Conservation (phyloP, 2,329 filamentous ascomycete genomes). For the Fusarium citri region DNA sequence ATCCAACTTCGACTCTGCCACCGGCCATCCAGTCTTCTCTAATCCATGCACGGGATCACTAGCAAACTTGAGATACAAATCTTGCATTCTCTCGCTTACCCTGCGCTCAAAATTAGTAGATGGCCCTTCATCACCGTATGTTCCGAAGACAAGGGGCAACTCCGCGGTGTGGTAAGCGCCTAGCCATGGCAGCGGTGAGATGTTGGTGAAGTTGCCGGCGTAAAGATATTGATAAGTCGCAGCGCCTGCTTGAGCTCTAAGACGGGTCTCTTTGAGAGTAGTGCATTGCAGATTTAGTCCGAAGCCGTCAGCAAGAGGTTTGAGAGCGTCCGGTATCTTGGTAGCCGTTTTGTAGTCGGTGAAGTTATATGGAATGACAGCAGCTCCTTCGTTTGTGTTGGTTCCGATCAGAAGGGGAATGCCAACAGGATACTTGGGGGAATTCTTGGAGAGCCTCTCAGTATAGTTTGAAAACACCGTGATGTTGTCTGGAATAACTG, state of each 20-base stretch:
- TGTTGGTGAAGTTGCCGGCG: conserved; percentile 36
- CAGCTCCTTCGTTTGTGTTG: conserved; percentile 33
- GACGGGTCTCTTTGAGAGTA: conserved; percentile 18
- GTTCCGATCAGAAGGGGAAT: conserved; percentile 33
- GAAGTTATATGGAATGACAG: conserved; percentile 30
- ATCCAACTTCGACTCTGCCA: neutral
- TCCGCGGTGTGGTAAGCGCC: conserved; percentile 36
- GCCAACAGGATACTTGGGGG: neutral
- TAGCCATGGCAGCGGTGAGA: conserved; percentile 34
- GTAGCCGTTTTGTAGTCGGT: conserved; percentile 25
- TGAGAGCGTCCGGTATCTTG: conserved; percentile 13
- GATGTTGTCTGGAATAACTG: conserved; percentile 21
- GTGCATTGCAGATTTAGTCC: conserved; percentile 29
- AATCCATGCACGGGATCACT: conserved; percentile 21
- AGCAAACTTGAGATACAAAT: conserved; percentile 28
- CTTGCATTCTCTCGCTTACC: conserved; percentile 33
- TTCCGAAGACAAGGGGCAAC: conserved; percentile 35
- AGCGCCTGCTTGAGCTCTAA: conserved; percentile 23
- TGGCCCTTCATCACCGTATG: conserved; percentile 2
- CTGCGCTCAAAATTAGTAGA: conserved; percentile 21
- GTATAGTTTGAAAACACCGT: conserved; percentile 29
- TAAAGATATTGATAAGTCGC: conserved; percentile 36
- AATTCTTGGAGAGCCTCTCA: neutral
- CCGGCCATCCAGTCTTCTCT: conserved; percentile 5
- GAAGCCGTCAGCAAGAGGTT: conserved; percentile 14